Conservation (phyloP, 352 stramenopile species). For the Phytophthora capsici region DNA sequence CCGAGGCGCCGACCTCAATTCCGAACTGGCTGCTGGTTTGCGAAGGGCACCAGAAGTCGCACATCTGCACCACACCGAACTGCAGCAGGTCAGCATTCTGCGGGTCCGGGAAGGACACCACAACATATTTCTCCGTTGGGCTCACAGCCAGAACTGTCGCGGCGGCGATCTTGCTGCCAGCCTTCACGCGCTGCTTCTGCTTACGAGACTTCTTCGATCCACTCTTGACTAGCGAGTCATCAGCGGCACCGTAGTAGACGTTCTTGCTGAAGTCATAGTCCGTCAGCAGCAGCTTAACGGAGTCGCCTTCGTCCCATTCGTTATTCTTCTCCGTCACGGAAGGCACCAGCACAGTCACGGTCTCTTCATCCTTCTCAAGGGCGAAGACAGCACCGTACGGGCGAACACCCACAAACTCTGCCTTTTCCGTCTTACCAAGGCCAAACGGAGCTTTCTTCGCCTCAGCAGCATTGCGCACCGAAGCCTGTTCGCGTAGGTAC, state of each 20-base stretch:
- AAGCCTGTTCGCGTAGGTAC: constrained; percentile 51
- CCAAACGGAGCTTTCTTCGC: constrained; percentile 40
- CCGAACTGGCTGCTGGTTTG: constrained; percentile 55
- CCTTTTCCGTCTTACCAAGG: constrained; percentile 81
- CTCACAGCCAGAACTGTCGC: constrained; percentile 63
- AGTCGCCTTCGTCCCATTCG: constrained; percentile 64
- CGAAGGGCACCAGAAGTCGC: constrained; percentile 82
- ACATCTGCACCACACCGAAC: constrained; percentile 73
- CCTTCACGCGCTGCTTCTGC: constrained; percentile 65
- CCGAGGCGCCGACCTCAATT: constrained; percentile 53
- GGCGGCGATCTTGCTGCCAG: constrained; percentile 47
- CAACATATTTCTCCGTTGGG: constrained; percentile 62
- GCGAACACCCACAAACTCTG: constrained; percentile 83
- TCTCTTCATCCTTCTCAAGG: constrained; percentile 68
- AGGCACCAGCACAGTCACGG: constrained; percentile 75
- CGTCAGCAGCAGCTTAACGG: constrained; percentile 77
- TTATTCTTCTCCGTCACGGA: constrained; percentile 40
- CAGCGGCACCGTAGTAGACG: constrained; percentile 71
- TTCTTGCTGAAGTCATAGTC: constrained; percentile 90
- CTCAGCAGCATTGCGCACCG: constrained; percentile 8
- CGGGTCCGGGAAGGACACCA: constrained; percentile 67
- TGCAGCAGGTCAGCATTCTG: constrained; percentile 40
- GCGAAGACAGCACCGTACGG: constrained; percentile 88
- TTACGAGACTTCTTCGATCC: constrained; percentile 77
- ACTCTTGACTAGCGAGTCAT: constrained; percentile 56